Evolutionary conservation across 352 stramenopile genomes (phyloP).

Genomic region (Phytophthora sp.): DNA sequence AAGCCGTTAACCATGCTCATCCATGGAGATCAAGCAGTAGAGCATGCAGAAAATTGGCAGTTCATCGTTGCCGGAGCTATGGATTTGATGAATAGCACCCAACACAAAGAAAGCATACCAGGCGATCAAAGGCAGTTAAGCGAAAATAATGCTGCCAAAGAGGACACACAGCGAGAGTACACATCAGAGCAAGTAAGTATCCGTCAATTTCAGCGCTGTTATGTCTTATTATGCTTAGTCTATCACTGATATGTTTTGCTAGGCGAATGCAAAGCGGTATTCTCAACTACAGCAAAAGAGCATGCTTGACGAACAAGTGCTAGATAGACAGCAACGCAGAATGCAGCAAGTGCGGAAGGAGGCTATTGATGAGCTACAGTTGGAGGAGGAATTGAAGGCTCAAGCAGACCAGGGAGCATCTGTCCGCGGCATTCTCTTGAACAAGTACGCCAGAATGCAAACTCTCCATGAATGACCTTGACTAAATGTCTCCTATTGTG

Average conservation of each 20-base stretch:
- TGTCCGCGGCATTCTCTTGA: constrained; percentile 10
- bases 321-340: constrained; percentile 19
- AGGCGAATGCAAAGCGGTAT: constrained; percentile 25
- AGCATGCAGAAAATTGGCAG: constrained; percentile 29
- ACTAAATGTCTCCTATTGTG: too few species aligned
- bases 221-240: too few species aligned
- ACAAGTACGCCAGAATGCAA: constrained; percentile 37
- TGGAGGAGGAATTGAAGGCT: constrained; percentile 3
- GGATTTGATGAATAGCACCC: background rate
- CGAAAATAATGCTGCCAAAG: background rate
- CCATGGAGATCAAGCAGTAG: constrained; percentile 14
- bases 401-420: constrained; percentile 14
- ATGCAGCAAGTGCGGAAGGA: constrained; percentile 11
- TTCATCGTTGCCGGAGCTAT: constrained; percentile 6
- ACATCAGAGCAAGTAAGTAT: constrained; percentile 19
- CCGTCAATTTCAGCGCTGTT: background rate
- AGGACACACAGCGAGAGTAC: background rate
- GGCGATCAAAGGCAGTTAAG: too few species aligned
- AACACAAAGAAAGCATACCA: background rate
- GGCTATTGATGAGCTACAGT: constrained; percentile 3
- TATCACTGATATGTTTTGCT: too few species aligned
- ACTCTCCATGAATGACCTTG: too few species aligned
- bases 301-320: constrained; percentile 36
- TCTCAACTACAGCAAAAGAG: constrained; percentile 26
- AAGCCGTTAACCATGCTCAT: constrained; percentile 17